Conservation (phyloP, 139 green algal genomes). For the Ulvella scutata region DNA sequence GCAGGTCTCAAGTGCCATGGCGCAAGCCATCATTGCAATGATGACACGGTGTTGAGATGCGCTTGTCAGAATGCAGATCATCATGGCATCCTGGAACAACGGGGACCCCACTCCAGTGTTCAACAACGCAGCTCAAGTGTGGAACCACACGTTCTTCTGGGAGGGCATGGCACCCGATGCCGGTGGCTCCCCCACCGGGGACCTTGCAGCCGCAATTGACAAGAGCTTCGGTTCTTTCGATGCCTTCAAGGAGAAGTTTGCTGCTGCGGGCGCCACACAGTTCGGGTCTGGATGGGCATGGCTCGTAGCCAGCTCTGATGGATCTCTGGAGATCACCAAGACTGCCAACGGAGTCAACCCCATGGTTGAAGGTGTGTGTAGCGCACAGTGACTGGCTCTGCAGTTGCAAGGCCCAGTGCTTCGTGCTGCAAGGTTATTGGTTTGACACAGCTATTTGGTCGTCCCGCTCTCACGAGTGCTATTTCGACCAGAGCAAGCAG, state of each 20-base stretch:
- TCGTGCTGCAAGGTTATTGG: background rate
- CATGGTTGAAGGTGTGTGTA: conserved; percentile 24
- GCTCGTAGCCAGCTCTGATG: conserved; percentile 52
- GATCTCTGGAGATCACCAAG: conserved; percentile 80
- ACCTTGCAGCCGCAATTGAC: conserved; percentile 64
- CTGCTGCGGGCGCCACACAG: conserved; percentile 59
- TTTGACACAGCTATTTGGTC: no score
- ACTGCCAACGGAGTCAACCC: conserved; percentile 86
- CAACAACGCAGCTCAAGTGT: conserved; percentile 77
- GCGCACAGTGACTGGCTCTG: background rate
- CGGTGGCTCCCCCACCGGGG: conserved; percentile 54
- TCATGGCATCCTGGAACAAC: conserved; percentile 63
- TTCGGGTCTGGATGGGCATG: conserved; percentile 93
- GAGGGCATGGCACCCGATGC: conserved; percentile 67
- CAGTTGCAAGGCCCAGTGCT: background rate
- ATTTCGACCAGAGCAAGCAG: no score
- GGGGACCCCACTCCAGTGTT: conserved; percentile 76
- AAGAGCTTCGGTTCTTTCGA: conserved; percentile 77
- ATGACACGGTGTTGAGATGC: no score
- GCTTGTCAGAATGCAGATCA: no score
- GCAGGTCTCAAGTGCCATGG: no score
- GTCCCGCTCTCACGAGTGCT: no score
- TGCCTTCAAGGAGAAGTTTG: conserved; percentile 78
- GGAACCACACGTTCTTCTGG: conserved; percentile 93
- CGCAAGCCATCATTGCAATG: no score